These are phyloP conservation scores for Leccinum variicolor DNA, from an alignment of 768 basidiomycete genomes.

Conservation along the genomic window DNA sequence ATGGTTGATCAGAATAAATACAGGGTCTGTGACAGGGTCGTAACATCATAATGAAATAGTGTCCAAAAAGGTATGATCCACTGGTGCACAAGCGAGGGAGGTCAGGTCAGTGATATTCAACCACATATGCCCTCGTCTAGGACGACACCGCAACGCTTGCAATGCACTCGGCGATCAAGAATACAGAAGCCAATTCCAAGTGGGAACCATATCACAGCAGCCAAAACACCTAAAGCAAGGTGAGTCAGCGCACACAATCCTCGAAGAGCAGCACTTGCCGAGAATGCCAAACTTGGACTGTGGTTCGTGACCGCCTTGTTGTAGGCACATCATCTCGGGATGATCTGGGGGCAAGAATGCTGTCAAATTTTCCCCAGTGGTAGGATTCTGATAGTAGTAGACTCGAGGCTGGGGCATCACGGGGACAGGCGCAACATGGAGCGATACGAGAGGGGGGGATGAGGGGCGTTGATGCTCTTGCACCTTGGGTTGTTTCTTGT, in stretches of 20 bases:
- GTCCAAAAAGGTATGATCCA: neutral
- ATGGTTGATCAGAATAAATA: slow-evolving; percentile 10
- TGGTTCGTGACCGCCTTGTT: slow-evolving; percentile 63
- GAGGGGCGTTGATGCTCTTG: slow-evolving; percentile 2
- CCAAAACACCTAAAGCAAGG: slow-evolving; percentile 57
- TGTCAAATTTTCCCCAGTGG: slow-evolving; percentile 52
- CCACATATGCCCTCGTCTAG: slow-evolving; percentile 38
- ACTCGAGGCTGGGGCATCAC: slow-evolving; percentile 45
- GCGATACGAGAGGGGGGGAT: slow-evolving; percentile 13
- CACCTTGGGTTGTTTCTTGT: slow-evolving; percentile 14
- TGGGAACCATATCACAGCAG: slow-evolving; percentile 85
- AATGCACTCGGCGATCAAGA: slow-evolving; percentile 68
- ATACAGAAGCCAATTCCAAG: slow-evolving; percentile 76
- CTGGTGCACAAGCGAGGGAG: neutral
- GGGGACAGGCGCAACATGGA: slow-evolving; percentile 31
- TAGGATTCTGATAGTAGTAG: slow-evolving; percentile 67
- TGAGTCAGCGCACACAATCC: neutral
- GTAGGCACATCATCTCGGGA: slow-evolving; percentile 85
- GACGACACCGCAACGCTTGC: slow-evolving; percentile 45
- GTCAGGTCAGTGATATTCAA: slow-evolving; percentile 5
- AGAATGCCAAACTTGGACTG: slow-evolving; percentile 66
- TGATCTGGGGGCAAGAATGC: slow-evolving; percentile 73
- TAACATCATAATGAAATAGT: neutral
- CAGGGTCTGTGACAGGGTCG: slow-evolving; percentile 4
- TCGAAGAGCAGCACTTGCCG: slow-evolving; percentile 41